Evolutionary conservation across 768 basidiomycete genomes (phyloP).

Genomic region (Clitopilus hobsonii): DNA sequence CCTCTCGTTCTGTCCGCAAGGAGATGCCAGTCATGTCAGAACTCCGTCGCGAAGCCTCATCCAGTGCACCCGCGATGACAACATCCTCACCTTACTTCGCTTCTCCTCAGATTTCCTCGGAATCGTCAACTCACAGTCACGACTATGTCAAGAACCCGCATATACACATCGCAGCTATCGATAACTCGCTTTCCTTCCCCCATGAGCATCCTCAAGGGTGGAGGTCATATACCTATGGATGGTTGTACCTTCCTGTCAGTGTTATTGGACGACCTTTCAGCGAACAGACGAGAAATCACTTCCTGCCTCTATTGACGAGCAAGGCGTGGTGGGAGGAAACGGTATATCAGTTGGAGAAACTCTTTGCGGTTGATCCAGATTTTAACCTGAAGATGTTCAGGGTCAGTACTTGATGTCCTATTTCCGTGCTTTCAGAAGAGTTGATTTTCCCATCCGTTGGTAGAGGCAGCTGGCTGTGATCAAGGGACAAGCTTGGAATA

Average conservation of each 20-base stretch:
- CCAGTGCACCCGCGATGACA: constrained; percentile 29
- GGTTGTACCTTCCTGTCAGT: constrained; percentile 83
- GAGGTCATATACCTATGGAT: constrained; percentile 82
- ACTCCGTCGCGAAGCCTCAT: constrained; percentile 37
- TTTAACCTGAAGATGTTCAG: constrained; percentile 90
- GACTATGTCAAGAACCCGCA: constrained; percentile 68
- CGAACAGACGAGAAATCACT: constrained; percentile 74
- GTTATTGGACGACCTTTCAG: constrained; percentile 85
- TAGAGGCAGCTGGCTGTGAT: constrained; percentile 89
- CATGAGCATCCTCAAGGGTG: constrained; percentile 82
- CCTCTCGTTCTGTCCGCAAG: constrained; percentile 58
- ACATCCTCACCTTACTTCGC: constrained; percentile 36
- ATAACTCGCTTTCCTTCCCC: constrained; percentile 89
- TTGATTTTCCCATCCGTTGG: constrained; percentile 2
- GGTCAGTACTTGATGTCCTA: constrained; percentile 30
- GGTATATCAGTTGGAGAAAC: constrained; percentile 65
- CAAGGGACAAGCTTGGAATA: constrained; percentile 91
- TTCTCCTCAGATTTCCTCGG: constrained; percentile 26
- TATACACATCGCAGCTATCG: constrained; percentile 89
- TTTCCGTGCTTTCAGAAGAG: neutral
- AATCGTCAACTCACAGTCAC: constrained; percentile 27
- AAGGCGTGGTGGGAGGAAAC: constrained; percentile 92
- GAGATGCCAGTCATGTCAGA: constrained; percentile 76
- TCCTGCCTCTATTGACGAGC: constrained; percentile 76
- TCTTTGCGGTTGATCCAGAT: constrained; percentile 80